Percentiles rank a stretch among this genome's conserved stretches.
These are phyloP conservation scores for Senna siamea DNA, from an alignment of 306 rosid genomes.

Conservation along the genomic window DNA sequence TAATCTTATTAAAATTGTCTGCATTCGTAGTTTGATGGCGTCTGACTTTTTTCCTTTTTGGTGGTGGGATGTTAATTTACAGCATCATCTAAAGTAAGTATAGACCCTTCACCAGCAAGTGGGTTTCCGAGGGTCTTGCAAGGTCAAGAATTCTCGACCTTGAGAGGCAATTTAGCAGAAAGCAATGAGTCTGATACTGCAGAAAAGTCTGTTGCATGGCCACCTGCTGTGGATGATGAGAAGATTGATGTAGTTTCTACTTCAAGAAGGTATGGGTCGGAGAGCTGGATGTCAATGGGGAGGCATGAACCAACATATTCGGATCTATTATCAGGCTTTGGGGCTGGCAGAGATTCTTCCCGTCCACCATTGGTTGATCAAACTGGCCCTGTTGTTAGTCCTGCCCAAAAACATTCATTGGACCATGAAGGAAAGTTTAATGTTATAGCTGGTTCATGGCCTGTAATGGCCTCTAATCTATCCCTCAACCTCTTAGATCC, in stretches of 20 bases:
- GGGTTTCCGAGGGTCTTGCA: slow-evolving; percentile 90
- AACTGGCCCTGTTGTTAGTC: slow-evolving; percentile 42
- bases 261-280: slow-evolving; percentile 63
- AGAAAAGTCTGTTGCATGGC: slow-evolving; percentile 69
- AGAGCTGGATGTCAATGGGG: slow-evolving; percentile 63
- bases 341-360: slow-evolving; percentile 50
- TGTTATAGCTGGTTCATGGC: slow-evolving; percentile 55
- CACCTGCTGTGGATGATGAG: slow-evolving; percentile 63
- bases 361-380: slow-evolving; percentile 48
- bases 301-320: slow-evolving; percentile 78
- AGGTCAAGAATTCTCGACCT: slow-evolving; percentile 92
- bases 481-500: slow-evolving; percentile 64
- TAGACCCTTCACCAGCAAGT: slow-evolving; percentile 67
- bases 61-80: not conserved
- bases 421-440: slow-evolving; percentile 71
- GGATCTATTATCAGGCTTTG: slow-evolving; percentile 78
- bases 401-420: slow-evolving; percentile 50
- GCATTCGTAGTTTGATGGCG: slow-evolving; percentile 10
- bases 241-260: slow-evolving; percentile 62
- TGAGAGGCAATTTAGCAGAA: slow-evolving; percentile 66
- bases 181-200: slow-evolving; percentile 61
- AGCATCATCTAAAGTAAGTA: slow-evolving; percentile 61
- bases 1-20: not conserved
- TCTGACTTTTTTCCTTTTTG: slow-evolving; percentile 4
- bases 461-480: slow-evolving; percentile 56